Evolutionary conservation across 768 basidiomycete genomes (phyloP), one percentile per base, ranked within the genome.

Genomic region (Kwoniella sp.): DNA sequence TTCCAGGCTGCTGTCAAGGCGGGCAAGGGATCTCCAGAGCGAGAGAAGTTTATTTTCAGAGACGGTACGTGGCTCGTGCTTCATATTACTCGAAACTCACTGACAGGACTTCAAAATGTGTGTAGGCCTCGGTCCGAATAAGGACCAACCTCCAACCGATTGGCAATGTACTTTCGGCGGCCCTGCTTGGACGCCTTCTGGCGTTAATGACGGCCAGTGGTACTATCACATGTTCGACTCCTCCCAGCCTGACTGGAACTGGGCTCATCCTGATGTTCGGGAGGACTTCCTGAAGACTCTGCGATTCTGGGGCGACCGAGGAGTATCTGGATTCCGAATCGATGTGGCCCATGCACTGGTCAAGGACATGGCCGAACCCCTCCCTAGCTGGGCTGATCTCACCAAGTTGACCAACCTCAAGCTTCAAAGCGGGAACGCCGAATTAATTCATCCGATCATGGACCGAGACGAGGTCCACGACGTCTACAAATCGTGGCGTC

Each of bases 241-340:
- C 7, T 73, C 71, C 20, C 75, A 77, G 55, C 75, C 75, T 37
- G 75, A 77, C 55, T 73, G 66, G 52, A 73, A 77, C 58, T 77
- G 75, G 75, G 63, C 65, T 0, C 61, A 74, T 48, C 66, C 59
- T 3, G 75, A 77, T 15, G 73, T 77, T 22, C 57, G 63, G n/a
- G 75, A 61, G 12, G 73, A 74, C 50, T 77, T 77, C 61, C 55
- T 74, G 58, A 66, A 69, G 54, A 77, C 75, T 1, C 52, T 77
- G 1, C 31, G 63, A 29, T 77, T 77, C 62, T 77, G 75, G 75
- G 73, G 59, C 4, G 71, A 77, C 54, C 55, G 69, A 38, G 75
- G 75, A 13, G 75, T 77, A 1, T 34, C 71, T 0, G 75, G 75
- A n/a, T 77, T 71, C 61, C 31, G 75, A 55, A 68, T 77, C 31